Evolutionary conservation across 805 yeast species (phyloP).

Genomic region (Cephaloascus albidus): DNA sequence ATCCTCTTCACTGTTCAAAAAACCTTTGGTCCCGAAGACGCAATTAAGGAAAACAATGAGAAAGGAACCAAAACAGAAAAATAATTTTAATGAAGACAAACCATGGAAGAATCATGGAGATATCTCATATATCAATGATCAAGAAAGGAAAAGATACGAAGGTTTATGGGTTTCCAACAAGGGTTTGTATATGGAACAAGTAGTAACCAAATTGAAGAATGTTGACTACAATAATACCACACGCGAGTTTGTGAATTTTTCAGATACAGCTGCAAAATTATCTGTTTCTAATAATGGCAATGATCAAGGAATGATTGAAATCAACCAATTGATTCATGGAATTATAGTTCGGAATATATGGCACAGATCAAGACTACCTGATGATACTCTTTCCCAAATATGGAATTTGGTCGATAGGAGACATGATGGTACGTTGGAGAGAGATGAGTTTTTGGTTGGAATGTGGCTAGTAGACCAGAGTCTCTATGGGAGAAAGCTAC

Average conservation of each 20-base stretch:
- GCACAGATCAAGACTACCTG: slow-evolving; percentile 67
- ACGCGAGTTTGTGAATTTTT: not conserved
- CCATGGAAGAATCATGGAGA: slow-evolving; percentile 89
- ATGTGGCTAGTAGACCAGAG: slow-evolving; percentile 98
- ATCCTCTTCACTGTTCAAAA: slow-evolving; percentile 1
- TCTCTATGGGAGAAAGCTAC: slow-evolving; percentile 85
- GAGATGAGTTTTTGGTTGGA: slow-evolving; percentile 86
- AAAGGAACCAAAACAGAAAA: slow-evolving; percentile 28
- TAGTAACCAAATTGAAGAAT: slow-evolving; percentile 15
- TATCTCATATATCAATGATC: slow-evolving; percentile 37
- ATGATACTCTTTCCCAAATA: slow-evolving; percentile 43
- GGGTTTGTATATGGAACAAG: slow-evolving; percentile 44
- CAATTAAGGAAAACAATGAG: slow-evolving; percentile 45
- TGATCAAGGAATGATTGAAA: slow-evolving; percentile 9
- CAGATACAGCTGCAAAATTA: not conserved
- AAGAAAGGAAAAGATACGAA: slow-evolving; percentile 82
- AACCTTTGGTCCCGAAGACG: slow-evolving; percentile 14
- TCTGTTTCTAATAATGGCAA: slow-evolving; percentile 1
- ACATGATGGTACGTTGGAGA: slow-evolving; percentile 65
- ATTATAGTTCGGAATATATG: slow-evolving; percentile 71
- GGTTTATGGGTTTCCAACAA: slow-evolving; percentile 90
- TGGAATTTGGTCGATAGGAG: slow-evolving; percentile 66
- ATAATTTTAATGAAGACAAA: slow-evolving; percentile 70
- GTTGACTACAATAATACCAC: not conserved
- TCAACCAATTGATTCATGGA: slow-evolving; percentile 37